Evolutionary conservation across 768 basidiomycete species (phyloP).

Genomic region (Tricholoma sp.): DNA sequence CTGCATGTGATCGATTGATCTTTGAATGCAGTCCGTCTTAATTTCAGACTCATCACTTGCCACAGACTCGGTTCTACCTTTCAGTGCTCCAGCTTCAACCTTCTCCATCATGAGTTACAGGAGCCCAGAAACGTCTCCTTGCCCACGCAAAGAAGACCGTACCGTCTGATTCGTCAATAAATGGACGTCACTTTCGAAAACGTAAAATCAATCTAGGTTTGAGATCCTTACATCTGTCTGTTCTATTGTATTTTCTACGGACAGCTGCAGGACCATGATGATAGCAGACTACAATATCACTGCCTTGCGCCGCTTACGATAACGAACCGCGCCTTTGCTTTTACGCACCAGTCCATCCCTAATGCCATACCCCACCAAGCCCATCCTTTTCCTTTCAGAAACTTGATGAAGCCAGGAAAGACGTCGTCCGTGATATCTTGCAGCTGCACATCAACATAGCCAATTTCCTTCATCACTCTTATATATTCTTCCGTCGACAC

Average conservation of each 20-base stretch:
- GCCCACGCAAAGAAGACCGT: no score
- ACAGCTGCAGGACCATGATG: neutral
- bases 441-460: constrained; percentile 47
- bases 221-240: no score
- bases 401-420: constrained; percentile 51
- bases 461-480: constrained; percentile 37
- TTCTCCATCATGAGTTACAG: no score
- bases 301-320: constrained; percentile 34
- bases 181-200: no score
- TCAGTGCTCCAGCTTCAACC: no score
- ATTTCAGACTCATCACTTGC: no score
- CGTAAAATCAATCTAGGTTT: no score
- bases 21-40: no score
- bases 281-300: neutral
- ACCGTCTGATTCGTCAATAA: no score
- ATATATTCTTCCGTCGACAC: constrained; percentile 42
- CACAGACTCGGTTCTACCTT: no score
- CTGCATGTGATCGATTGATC: no score
- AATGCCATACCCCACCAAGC: constrained; percentile 41
- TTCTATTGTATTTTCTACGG: neutral
- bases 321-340: constrained; percentile 44
- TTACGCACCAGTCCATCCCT: constrained; percentile 30
- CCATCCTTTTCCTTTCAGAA: constrained; percentile 38
- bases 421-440: constrained; percentile 55
- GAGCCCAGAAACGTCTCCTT: no score